Conservation (phyloP, 2,329 filamentous ascomycete species). For the Colletotrichum lentis region DNA sequence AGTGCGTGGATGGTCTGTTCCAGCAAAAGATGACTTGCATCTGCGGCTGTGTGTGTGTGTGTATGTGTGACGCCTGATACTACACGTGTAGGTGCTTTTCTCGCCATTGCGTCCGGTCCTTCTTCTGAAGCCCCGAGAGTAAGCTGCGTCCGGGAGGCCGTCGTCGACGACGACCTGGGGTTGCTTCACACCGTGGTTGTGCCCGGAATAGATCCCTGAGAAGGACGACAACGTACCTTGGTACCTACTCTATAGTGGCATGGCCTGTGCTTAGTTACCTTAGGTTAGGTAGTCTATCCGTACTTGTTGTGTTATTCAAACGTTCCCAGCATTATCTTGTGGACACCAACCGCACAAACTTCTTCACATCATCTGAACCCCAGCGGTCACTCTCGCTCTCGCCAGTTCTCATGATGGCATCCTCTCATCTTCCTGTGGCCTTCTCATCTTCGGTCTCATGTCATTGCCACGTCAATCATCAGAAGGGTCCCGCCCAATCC, state of each 20-base stretch:
- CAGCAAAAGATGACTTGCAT: conserved; percentile 7
- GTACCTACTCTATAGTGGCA: too few species aligned
- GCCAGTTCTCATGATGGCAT: too few species aligned
- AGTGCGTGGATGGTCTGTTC: neutral
- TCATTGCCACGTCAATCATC: neutral
- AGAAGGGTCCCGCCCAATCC: neutral
- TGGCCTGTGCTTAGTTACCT: too few species aligned
- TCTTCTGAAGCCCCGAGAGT: neutral
- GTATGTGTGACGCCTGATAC: neutral
- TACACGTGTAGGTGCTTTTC: neutral
- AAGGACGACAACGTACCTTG: too few species aligned
- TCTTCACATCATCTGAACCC: too few species aligned
- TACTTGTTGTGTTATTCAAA: too few species aligned
- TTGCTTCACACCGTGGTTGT: neutral
- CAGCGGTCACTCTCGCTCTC: too few species aligned
- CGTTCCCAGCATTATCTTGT: too few species aligned
- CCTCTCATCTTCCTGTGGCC: neutral
- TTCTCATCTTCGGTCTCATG: neutral
- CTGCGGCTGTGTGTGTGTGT: neutral
- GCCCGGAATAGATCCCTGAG: neutral
- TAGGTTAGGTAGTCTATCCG: too few species aligned
- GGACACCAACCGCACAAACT: too few species aligned
- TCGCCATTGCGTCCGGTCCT: neutral
- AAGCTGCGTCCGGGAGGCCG: neutral
- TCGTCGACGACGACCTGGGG: neutral